Percentiles rank a stretch among this genome's conserved stretches.
Conservation (phyloP, 805 yeast species). For the Candida ficus region DNA sequence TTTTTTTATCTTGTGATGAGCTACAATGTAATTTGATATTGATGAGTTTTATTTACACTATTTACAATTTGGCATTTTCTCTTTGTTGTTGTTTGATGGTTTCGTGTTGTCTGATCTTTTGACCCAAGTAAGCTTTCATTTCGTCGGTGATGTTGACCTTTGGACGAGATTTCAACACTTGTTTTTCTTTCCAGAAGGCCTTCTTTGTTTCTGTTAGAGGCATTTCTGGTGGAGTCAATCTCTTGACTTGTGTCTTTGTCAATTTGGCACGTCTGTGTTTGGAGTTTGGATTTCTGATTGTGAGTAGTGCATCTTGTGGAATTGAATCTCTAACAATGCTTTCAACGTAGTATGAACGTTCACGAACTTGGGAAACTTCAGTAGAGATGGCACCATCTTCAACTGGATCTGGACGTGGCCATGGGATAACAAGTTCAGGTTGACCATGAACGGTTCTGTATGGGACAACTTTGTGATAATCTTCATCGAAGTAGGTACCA, state of each 20-base stretch:
- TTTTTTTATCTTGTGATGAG: background rate
- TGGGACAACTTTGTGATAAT: constrained; percentile 69
- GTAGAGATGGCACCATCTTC: constrained; percentile 61
- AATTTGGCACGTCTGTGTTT: constrained; percentile 60
- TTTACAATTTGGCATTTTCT: constrained; percentile 14
- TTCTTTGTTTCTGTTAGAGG: constrained; percentile 63
- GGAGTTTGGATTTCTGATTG: constrained; percentile 75
- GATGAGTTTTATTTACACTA: constrained; percentile 5
- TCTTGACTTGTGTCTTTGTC: constrained; percentile 56
- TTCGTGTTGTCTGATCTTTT: constrained; percentile 31
- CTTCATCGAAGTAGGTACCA: constrained; percentile 69
- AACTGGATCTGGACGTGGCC: constrained; percentile 68
- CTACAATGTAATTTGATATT: too few species aligned
- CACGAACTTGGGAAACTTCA: constrained; percentile 48
- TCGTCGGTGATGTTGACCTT: constrained; percentile 42
- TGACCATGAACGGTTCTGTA: constrained; percentile 71
- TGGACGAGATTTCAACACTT: constrained; percentile 35
- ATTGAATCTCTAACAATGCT: constrained; percentile 62
- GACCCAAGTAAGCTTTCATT: constrained; percentile 50
- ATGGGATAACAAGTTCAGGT: constrained; percentile 70
- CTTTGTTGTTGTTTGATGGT: constrained; percentile 13
- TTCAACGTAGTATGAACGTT: constrained; percentile 70
- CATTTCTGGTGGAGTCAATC: constrained; percentile 66
- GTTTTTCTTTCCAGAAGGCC: constrained; percentile 54
- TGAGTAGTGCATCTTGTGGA: constrained; percentile 59